These are phyloP conservation scores for Tuctoria greenei DNA, from an alignment of 176 grass and related monocot genomes.

Conservation along the genomic window DNA sequence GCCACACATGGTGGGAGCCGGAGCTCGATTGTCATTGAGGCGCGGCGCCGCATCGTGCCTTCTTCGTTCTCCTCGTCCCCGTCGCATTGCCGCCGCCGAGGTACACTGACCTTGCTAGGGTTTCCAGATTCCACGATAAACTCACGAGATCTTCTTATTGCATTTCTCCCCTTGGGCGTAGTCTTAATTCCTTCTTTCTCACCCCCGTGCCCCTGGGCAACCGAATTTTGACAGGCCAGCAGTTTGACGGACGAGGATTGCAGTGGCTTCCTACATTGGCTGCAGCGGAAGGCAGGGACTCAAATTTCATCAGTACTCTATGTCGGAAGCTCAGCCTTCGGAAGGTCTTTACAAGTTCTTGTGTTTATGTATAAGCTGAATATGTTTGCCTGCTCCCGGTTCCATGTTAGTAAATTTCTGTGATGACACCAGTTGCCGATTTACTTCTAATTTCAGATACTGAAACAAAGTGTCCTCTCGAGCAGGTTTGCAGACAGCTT, in stretches of 20 bases:
- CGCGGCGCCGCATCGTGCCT: neutral
- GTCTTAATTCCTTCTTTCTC: neutral
- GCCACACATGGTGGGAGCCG: neutral
- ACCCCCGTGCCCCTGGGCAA: neutral
- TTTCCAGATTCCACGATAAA: neutral
- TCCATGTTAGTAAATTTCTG: neutral
- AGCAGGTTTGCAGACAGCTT: neutral
- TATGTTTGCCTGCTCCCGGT: neutral
- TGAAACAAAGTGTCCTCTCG: neutral
- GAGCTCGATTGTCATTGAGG: neutral
- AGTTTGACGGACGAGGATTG: neutral
- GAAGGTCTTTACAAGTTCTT: conserved; percentile 38
- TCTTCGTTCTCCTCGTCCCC: neutral
- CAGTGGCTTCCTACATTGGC: conserved; percentile 48
- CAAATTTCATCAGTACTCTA: conserved; percentile 45
- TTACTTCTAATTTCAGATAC: neutral
- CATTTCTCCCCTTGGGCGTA: neutral
- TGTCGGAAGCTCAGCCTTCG: conserved; percentile 44
- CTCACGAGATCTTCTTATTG: neutral
- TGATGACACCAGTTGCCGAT: neutral
- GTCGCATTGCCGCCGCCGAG: neutral
- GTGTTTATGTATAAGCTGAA: neutral
- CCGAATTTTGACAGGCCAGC: conserved; percentile 5
- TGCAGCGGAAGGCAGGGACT: conserved; percentile 38
- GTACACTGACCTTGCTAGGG: neutral